A percentile compares a stretch with the other conserved stretches of the same genome.
Conservation (phyloP, 2,329 filamentous ascomycete species). For the Colletotrichum falcatum region DNA sequence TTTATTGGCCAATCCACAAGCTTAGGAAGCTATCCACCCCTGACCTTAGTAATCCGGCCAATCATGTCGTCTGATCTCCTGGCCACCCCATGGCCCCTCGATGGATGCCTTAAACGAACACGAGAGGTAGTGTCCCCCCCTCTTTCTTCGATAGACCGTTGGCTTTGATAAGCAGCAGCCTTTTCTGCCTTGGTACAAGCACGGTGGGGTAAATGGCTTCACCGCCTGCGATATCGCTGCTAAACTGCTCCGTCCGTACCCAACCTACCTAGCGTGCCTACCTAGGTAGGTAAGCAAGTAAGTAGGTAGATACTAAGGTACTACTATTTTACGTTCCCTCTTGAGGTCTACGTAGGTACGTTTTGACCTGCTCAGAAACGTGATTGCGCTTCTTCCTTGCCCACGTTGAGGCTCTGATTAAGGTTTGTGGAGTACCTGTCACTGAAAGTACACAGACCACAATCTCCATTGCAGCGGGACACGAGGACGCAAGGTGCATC, state of each 20-base stretch:
- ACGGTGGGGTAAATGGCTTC: constrained; percentile 21
- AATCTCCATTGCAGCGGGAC: constrained; percentile 1
- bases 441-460: constrained; percentile 27
- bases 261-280: too few species aligned
- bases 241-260: background rate
- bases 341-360: background rate
- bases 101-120: constrained; percentile 28
- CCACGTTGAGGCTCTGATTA: constrained; percentile 34
- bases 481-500: background rate
- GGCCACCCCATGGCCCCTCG: background rate
- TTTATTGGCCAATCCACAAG: constrained; percentile 28
- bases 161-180: constrained; percentile 10
- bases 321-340: too few species aligned
- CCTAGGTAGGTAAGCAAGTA: too few species aligned
- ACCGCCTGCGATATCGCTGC: constrained; percentile 10
- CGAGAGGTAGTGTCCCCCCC: constrained; percentile 9
- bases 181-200: background rate
- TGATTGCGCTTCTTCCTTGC: constrained; percentile 10
- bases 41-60: constrained; percentile 15
- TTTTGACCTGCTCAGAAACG: background rate
- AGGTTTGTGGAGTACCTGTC: constrained; percentile 35
- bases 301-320: too few species aligned
- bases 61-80: constrained; percentile 12
- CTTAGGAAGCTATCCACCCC: background rate
- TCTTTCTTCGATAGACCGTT: background rate